phyloP scores from a whole-genome alignment of 305 asterid genomes.

The Ajuga reptans region DNA sequence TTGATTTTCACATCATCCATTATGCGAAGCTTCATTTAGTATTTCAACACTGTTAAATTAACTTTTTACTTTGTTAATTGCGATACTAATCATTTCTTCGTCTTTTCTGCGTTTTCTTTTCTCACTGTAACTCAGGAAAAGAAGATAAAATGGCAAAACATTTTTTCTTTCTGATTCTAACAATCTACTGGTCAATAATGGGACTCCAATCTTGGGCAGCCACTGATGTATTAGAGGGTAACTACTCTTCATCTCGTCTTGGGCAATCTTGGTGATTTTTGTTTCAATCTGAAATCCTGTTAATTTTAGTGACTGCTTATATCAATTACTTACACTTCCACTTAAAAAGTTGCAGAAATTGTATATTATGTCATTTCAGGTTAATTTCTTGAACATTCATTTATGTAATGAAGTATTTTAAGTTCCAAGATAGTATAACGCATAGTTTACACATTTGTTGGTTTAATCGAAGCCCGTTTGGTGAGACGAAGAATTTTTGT shows the following conservation, averaged over 20 bases:
- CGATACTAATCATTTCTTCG: slow-evolving; percentile 13
- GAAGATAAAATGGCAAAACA: slow-evolving; percentile 32
- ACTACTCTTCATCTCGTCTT: not conserved
- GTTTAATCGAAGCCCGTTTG: too few relatives aligned
- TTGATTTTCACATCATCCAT: slow-evolving; percentile 35
- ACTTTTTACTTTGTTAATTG: slow-evolving; percentile 17
- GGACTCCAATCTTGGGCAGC: slow-evolving; percentile 34
- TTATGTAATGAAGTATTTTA: not conserved
- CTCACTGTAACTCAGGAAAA: slow-evolving; percentile 14
- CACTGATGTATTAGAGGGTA: slow-evolving; percentile 57
- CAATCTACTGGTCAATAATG: slow-evolving; percentile 30
- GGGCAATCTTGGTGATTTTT: not conserved
- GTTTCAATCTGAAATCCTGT: not conserved
- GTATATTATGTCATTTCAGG: not conserved
- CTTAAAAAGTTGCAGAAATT: not conserved
- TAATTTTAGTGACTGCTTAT: not conserved
- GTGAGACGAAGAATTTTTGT: too few relatives aligned
- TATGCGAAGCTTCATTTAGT: slow-evolving; percentile 35
- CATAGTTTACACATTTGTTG: too few relatives aligned
- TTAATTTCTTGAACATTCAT: slow-evolving; percentile 10
- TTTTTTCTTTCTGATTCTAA: slow-evolving; percentile 27
- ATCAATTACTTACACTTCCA: too few relatives aligned
- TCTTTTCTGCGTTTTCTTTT: slow-evolving; percentile 11
- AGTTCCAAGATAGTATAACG: not conserved
- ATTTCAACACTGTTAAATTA: slow-evolving; percentile 19